Conservation (phyloP, 140 eudicot genomes). For the Flaveria floridana region DNA sequence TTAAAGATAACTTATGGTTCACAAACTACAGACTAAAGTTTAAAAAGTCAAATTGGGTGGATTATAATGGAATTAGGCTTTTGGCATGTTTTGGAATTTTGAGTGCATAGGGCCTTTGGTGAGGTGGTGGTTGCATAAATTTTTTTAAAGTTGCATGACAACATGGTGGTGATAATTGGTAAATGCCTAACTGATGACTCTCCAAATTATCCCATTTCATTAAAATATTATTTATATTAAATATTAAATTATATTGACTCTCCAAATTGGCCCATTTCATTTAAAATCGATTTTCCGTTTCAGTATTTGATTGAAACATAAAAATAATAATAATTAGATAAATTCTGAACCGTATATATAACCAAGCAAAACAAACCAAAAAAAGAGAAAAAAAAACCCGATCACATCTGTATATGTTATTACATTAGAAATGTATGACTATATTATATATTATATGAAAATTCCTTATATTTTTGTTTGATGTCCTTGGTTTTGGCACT, state of each 20-base stretch:
- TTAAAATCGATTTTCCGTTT: too few relatives aligned
- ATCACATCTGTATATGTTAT: too few relatives aligned
- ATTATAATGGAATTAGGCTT: constrained; percentile 21
- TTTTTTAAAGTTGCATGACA: not conserved
- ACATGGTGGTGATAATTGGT: constrained; percentile 16
- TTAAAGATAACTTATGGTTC: not conserved
- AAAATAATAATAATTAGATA: too few relatives aligned
- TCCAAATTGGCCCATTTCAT: not conserved
- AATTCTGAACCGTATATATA: too few relatives aligned
- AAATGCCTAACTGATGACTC: not conserved
- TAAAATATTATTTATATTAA: too few relatives aligned
- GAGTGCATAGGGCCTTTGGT: constrained; percentile 26
- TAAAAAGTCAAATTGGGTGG: constrained; percentile 24
- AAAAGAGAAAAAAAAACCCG: too few relatives aligned
- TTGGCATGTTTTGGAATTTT: constrained; percentile 18
- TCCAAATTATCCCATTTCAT: not conserved
- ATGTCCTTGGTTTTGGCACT: too few relatives aligned
- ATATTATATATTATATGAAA: too few relatives aligned
- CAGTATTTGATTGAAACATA: too few relatives aligned
- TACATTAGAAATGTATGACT: too few relatives aligned
- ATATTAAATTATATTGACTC: not conserved
- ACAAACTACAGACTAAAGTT: constrained; percentile 2
- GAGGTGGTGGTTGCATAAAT: constrained; percentile 20
- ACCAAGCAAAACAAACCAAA: too few relatives aligned
- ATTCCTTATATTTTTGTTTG: too few relatives aligned